phyloP scores from a whole-genome alignment of 2,329 filamentous ascomycete genomes.

The Nemania sp. region DNA sequence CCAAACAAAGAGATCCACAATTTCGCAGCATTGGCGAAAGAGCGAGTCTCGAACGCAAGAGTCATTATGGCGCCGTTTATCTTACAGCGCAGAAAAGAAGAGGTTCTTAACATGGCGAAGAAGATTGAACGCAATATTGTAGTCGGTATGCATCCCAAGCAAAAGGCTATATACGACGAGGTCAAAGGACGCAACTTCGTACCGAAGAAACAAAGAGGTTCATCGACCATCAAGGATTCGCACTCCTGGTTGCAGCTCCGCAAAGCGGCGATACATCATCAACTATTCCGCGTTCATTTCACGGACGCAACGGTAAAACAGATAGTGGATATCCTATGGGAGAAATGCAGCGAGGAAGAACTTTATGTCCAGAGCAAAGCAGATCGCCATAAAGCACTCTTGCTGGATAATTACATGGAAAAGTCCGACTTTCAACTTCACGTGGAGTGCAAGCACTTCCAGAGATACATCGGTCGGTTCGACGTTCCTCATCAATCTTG shows the following conservation, averaged over 20 bases:
- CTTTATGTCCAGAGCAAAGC: constrained; percentile 44
- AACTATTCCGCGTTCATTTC: constrained; percentile 84
- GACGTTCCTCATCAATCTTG: constrained; percentile 58
- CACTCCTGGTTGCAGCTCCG: constrained; percentile 88
- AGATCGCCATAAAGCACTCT: constrained; percentile 55
- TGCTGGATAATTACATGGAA: constrained; percentile 59
- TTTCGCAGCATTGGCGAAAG: constrained; percentile 80
- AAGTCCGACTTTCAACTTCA: constrained; percentile 68
- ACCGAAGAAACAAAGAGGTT: constrained; percentile 62
- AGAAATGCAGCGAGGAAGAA: constrained; percentile 62
- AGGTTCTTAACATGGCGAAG: constrained; percentile 82
- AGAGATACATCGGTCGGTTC: constrained; percentile 53
- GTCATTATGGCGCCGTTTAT: constrained; percentile 96
- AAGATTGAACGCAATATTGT: constrained; percentile 80
- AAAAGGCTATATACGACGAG: constrained; percentile 72
- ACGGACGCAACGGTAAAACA: constrained; percentile 72
- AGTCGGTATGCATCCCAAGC: constrained; percentile 75
- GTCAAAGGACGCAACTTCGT: constrained; percentile 66
- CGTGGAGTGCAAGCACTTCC: constrained; percentile 64
- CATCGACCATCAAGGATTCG: constrained; percentile 54
- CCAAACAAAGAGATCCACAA: constrained; percentile 79
- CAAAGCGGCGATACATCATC: constrained; percentile 87
- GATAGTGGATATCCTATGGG: constrained; percentile 77
- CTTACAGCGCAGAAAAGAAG: constrained; percentile 87
- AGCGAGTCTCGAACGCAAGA: constrained; percentile 83